Base-by-base conservation (phyloP, 257 asterid species). In the Solanum chmielewskii region DNA sequence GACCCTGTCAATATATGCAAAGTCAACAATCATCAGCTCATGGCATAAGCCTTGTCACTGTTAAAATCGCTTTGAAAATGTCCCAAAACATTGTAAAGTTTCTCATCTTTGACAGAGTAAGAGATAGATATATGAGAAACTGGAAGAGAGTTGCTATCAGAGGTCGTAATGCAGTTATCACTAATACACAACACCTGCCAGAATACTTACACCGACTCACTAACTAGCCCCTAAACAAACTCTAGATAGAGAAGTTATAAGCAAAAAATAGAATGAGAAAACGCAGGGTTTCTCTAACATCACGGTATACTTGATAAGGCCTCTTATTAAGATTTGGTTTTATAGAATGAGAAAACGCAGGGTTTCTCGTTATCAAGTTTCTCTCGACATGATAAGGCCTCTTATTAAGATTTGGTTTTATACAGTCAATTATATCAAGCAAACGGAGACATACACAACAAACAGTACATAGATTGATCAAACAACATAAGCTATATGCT, bases 31-130 rank as follows among this genome's bases (percentile, higher is more conserved):
- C 81, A 95, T 83, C 87, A 91, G 87, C 69, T 88, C 84, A 82
- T 87, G 90, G 86, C 84, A 80, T 88, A 89, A 86, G 80, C 68
- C 85, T 81, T 89, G 75, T 73, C 69, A 85, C 81, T 84, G 85
- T 56, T 69, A 52, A 97, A 97, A 89, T 97, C 99, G 89, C 94
- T 97, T 90, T 97, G 98, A 90, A 92, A 93, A 91, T 97, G 99
- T 86, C 99, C 99, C 91, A 97, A 88, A 66, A 94, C 93, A 88
- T 91, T 93, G 85, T 97, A 95, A 89, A 97, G 92, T 87, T 97
- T 97, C 89, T 95, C 98, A 87, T 91, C 98, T 98, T 97, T 91
- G 87, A 89, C 86, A 89, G 84, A 87, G 75, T 44, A 87, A 41
- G 85, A 81, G 81, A 84, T 77, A 85, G 90, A 37, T 85, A 86